phyloP scores from a whole-genome alignment of 2,329 filamentous ascomycete genomes.

The Trichoderma atrobrunneum region DNA sequence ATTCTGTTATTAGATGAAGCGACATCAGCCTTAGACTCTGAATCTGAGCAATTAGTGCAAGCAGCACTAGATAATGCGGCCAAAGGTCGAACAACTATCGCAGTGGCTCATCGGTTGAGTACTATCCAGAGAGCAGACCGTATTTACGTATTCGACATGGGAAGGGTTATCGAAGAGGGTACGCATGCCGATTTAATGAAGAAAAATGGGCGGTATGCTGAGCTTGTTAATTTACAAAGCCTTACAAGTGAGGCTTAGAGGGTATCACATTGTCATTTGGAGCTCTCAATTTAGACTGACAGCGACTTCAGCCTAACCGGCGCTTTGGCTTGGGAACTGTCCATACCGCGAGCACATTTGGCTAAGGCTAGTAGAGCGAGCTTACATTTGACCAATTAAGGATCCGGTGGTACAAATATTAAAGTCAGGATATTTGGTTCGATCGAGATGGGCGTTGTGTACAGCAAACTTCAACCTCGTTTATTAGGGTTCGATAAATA shows the following conservation, averaged over 20 bases:
- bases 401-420: background rate
- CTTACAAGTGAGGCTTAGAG: background rate
- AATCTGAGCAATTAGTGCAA: background rate
- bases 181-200: background rate
- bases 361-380: background rate
- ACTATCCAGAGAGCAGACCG: background rate
- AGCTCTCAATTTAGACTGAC: background rate
- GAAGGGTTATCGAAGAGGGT: background rate
- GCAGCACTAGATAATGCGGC: background rate
- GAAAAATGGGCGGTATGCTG: background rate
- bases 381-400: background rate
- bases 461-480: no score
- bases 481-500: no score
- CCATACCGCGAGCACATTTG: background rate
- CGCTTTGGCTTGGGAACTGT: background rate
- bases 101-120: background rate
- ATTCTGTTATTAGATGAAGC: background rate
- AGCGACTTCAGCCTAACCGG: background rate
- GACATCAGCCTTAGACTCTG: background rate
- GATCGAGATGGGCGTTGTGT: background rate
- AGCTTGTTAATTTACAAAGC: background rate
- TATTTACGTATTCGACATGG: background rate
- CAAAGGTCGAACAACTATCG: background rate
- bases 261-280: background rate
- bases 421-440: background rate